Percentiles rank a stretch among this genome's conserved stretches.
Conservation (phyloP, 1,139 yeast species). For the Williopsis jadinii region DNA sequence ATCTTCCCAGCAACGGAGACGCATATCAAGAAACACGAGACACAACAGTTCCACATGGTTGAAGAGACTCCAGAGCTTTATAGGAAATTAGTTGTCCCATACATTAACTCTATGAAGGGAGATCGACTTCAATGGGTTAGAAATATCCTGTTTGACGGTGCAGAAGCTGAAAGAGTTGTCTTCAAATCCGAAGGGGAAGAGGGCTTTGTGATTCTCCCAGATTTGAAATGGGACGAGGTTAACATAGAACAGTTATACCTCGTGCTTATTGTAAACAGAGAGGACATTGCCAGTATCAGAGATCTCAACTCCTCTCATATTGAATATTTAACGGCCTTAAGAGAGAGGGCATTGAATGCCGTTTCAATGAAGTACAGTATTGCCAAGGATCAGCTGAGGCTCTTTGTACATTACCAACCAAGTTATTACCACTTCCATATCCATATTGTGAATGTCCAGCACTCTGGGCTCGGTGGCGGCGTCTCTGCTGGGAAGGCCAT, state of each 20-base stretch:
- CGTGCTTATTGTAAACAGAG: slow-evolving; percentile 68
- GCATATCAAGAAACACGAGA: slow-evolving; percentile 69
- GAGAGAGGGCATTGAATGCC: slow-evolving; percentile 36
- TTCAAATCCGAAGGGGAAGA: slow-evolving; percentile 43
- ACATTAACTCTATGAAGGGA: slow-evolving; percentile 70
- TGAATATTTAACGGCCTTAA: slow-evolving; percentile 45
- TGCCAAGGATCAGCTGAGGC: slow-evolving; percentile 46
- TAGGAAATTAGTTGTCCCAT: slow-evolving; percentile 55
- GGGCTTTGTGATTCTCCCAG: slow-evolving; percentile 64
- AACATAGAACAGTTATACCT: slow-evolving; percentile 66
- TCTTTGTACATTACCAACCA: slow-evolving; percentile 90
- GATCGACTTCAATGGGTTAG: slow-evolving; percentile 84
- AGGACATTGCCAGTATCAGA: slow-evolving; percentile 67
- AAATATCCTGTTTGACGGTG: slow-evolving; percentile 75
- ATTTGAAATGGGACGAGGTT: slow-evolving; percentile 90
- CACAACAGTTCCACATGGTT: slow-evolving; percentile 52
- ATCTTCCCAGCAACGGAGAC: slow-evolving; percentile 87
- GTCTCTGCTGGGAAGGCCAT: slow-evolving; percentile 76
- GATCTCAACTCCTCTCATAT: slow-evolving; percentile 60
- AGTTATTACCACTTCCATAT: slow-evolving; percentile 93
- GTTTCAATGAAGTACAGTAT: slow-evolving; percentile 41
- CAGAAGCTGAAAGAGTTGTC: slow-evolving; percentile 75
- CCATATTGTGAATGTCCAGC: slow-evolving; percentile 74
- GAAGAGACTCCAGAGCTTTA: slow-evolving; percentile 80
- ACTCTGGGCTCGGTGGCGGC: slow-evolving; percentile 69